These are phyloP conservation scores for Lentithecium fluviatile DNA, from an alignment of 495 filamentous ascomycete species.

Conservation along the genomic window DNA sequence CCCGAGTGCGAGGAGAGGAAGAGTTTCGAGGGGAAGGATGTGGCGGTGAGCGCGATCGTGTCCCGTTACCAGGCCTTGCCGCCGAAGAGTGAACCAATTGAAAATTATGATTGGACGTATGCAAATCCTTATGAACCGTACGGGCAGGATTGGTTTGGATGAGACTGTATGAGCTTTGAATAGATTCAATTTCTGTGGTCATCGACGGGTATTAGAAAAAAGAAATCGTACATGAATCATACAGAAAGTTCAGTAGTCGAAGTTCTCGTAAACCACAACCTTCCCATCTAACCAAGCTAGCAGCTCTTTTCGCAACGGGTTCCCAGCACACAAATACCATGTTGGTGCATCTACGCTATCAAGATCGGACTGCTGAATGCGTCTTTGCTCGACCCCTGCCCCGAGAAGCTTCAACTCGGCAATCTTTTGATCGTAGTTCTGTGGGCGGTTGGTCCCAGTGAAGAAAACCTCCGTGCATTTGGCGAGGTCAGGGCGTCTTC, in stretches of 20 bases:
- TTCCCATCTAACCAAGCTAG: slow-evolving; percentile 64
- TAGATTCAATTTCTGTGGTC: too few species aligned
- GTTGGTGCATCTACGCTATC: slow-evolving; percentile 41
- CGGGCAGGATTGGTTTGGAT: too few species aligned
- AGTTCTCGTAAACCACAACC: slow-evolving; percentile 66
- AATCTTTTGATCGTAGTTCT: slow-evolving; percentile 37
- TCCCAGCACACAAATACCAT: slow-evolving; percentile 69
- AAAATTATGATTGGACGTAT: too few species aligned
- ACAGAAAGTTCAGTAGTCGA: slow-evolving; percentile 55
- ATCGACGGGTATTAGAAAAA: too few species aligned
- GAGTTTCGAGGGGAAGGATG: too few species aligned
- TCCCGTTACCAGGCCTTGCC: too few species aligned
- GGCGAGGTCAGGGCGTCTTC: slow-evolving; percentile 51
- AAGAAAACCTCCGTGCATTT: slow-evolving; percentile 59
- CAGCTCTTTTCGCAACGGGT: slow-evolving; percentile 55
- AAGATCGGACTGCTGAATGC: slow-evolving; percentile 46
- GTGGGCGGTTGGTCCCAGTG: slow-evolving; percentile 48
- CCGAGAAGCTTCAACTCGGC: slow-evolving; percentile 42
- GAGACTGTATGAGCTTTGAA: too few species aligned
- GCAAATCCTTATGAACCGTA: too few species aligned
- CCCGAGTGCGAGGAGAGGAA: too few species aligned
- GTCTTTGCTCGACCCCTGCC: slow-evolving; percentile 49
- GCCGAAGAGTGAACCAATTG: too few species aligned
- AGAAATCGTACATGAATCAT: too few species aligned
- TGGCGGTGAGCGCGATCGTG: too few species aligned